Conservation (phyloP, 495 filamentous ascomycete species). For the Aspergillus biplanus region DNA sequence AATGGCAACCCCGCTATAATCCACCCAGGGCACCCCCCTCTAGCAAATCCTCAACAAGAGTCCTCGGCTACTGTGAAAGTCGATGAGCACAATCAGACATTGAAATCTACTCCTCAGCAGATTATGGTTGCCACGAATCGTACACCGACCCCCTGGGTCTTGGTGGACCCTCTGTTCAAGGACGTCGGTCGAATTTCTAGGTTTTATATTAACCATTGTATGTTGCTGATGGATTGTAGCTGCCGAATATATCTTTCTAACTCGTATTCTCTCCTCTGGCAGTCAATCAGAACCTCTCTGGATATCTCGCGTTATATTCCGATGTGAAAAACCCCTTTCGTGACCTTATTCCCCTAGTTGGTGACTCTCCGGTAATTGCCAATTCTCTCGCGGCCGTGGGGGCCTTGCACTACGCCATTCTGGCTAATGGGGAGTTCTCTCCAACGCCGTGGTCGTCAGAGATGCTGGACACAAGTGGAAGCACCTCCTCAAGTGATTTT, state of each 20-base stretch:
- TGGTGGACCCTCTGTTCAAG: conserved; percentile 49
- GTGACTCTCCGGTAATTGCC: conserved; percentile 44
- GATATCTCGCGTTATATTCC: conserved; percentile 44
- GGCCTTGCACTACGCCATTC: conserved; percentile 46
- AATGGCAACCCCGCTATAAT: not conserved
- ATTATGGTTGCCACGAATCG: conserved; percentile 13
- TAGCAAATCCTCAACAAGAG: conserved; percentile 1
- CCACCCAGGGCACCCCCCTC: not conserved
- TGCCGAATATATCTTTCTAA: conserved; percentile 2
- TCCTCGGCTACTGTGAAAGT: not conserved
- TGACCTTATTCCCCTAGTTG: conserved; percentile 43
- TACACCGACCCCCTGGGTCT: conserved; percentile 35
- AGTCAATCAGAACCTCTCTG: conserved; percentile 43
- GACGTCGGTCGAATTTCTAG: conserved; percentile 40
- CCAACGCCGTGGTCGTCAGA: conserved; percentile 42
- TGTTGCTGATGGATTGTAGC: conserved; percentile 15
- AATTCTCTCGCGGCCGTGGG: conserved; percentile 45
- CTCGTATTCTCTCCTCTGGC: conserved; percentile 6
- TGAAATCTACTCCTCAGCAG: conserved; percentile 21
- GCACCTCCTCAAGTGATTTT: conserved; percentile 32
- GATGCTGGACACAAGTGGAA: conserved; percentile 22
- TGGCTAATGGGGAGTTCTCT: conserved; percentile 39
- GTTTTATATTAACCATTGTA: conserved; percentile 49
- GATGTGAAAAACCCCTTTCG: conserved; percentile 46
- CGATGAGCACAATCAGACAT: conserved; percentile 19